phyloP scores from a whole-genome alignment of 192 early-diverging fungal species.

The Backusella psychrophila region DNA sequence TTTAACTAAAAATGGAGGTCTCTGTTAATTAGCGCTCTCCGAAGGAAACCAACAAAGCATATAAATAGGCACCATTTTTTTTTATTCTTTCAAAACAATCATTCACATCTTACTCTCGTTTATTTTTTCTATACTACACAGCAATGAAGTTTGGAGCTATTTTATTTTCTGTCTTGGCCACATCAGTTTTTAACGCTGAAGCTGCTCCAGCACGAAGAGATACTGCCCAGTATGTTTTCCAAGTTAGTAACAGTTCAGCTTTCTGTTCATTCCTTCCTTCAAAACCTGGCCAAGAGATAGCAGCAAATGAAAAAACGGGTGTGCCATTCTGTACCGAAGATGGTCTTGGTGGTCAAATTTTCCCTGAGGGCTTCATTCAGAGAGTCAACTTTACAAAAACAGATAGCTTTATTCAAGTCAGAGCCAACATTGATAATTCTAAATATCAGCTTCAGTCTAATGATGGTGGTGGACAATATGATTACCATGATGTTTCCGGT shows the following conservation, averaged over 20 bases:
- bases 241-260: neutral
- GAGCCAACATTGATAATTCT: slow-evolving; percentile 42
- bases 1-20: neutral
- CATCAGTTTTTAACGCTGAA: neutral
- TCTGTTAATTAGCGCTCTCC: neutral
- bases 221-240: neutral
- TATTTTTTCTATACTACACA: neutral
- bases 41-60: neutral
- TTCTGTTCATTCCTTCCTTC: slow-evolving; percentile 42
- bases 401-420: slow-evolving; percentile 43
- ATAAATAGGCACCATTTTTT: neutral
- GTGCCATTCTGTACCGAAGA: slow-evolving; percentile 46
- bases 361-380: slow-evolving; percentile 48
- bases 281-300: slow-evolving; percentile 28
- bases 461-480: slow-evolving; percentile 50
- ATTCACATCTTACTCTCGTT: neutral
- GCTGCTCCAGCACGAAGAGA: neutral
- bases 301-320: slow-evolving; percentile 37
- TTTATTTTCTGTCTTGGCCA: neutral
- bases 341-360: slow-evolving; percentile 24
- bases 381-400: slow-evolving; percentile 32
- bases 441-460: slow-evolving; percentile 27
- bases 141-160: neutral
- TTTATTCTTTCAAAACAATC: neutral
- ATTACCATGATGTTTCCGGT: slow-evolving; percentile 4